Evolutionary conservation across 75 land plant species (phyloP).

Genomic region (Chamaecyparis obtusa): DNA sequence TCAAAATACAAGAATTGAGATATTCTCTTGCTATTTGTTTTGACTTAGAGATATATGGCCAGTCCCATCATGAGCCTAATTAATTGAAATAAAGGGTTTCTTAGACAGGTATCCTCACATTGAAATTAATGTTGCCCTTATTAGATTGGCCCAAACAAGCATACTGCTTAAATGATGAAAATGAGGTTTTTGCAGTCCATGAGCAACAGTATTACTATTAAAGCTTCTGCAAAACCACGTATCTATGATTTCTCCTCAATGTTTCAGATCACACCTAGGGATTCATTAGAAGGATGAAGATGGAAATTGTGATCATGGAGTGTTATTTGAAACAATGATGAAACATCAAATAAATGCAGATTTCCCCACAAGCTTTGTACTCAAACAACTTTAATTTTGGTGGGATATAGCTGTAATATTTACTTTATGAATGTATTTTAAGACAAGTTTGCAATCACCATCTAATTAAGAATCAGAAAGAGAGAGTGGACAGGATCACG

Average conservation of each 20-base stretch:
- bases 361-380: too few species aligned
- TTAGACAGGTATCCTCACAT: background rate
- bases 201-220: too few species aligned
- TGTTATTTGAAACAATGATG: too few species aligned
- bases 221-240: too few species aligned
- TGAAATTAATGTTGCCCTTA: background rate
- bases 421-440: background rate
- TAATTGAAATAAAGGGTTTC: background rate
- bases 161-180: too few species aligned
- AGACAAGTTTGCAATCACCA: background rate
- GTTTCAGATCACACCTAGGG: too few species aligned
- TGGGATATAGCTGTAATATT: background rate
- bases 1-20: background rate
- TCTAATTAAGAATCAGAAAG: background rate
- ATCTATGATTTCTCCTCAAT: too few species aligned
- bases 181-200: too few species aligned
- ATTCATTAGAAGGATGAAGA: too few species aligned
- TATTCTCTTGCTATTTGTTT: too few species aligned
- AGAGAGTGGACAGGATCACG: background rate
- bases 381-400: background rate
- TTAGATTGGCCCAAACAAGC: background rate
- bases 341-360: too few species aligned
- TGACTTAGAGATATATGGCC: background rate
- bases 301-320: too few species aligned
- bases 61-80: background rate